Base-by-base conservation (phyloP, 2,329 filamentous ascomycete species). In the Paecilomyces dactylethromorphus region DNA sequence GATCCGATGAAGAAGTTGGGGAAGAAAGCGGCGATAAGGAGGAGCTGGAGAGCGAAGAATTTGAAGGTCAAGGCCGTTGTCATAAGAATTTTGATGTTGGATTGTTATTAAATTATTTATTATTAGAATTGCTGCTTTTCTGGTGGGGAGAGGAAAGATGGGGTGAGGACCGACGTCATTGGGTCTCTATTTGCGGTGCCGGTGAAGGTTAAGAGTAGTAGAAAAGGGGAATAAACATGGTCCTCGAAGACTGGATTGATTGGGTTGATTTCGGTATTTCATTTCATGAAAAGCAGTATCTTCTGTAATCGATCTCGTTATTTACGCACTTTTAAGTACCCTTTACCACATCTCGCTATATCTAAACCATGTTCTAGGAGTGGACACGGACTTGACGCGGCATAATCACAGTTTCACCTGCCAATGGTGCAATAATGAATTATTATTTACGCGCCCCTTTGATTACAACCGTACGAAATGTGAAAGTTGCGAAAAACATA, bases 11-110 rank as follows among this genome's bases (percentile, higher is more conserved):
- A 80, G 61, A 76, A 64, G 60, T 68, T 69, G 15, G 79, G 80
- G 68, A 82, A 82, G 63, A 83, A 79, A 63, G 79, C 76, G 65
- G 79, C 68, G 57, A 80, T 74, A 73, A 84, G 77, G 70, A 80
- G 68, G 58, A 65, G 55, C 57, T 58, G 56, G 58, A 39, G 39
- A 52, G 57, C 49, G 50, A 50, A 39, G 54, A 55, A 32, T 58
- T 58, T 55, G 31, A 56, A n/a, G 32, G 54, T 45, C 12, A 39
- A 15, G n/a, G 32, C 21, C 7, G 53, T 35, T 55, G 26, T n/a
- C 21, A 52, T 24, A 52, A 15, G 50, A 52, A 1, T 12, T 24
- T 15, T 3, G 15, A 52, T n/a, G 24, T 7, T 55, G 10, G 13
- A 53, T 53, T 51, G 45, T 51, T 54, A 51, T 50, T 21, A 10